Percentiles rank a stretch among this genome's conserved stretches.
Evolutionary conservation across 495 filamentous ascomycete species (phyloP).

Genomic region (Apodospora peruviana): DNA sequence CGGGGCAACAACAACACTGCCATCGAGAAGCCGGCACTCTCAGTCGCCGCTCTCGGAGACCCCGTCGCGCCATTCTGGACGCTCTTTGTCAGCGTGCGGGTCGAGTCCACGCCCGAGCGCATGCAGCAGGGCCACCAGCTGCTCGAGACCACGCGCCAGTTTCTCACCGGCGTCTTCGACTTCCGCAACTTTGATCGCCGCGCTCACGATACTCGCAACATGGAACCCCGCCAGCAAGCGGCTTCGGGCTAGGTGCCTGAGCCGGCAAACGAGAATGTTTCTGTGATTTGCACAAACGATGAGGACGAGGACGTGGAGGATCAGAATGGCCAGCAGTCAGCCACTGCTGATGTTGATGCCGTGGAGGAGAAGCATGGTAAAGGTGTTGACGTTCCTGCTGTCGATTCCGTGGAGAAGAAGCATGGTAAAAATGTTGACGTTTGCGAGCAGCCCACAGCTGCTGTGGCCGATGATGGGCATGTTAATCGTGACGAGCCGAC

Average conservation of each 20-base stretch:
- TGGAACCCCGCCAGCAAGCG: background rate
- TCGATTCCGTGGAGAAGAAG: too few species aligned
- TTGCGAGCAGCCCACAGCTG: too few species aligned
- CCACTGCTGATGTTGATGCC: background rate
- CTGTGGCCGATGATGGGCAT: too few species aligned
- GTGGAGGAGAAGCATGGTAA: conserved; percentile 49
- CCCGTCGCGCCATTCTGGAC: conserved; percentile 28
- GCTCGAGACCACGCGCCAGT: conserved; percentile 25
- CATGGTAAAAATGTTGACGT: too few species aligned
- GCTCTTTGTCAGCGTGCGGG: conserved; percentile 33
- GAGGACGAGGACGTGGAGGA: background rate
- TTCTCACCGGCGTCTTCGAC: conserved; percentile 37
- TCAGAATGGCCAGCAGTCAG: too few species aligned
- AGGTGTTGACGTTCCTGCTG: conserved; percentile 66
- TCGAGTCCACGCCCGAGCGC: conserved; percentile 37
- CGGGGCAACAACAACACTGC: conserved; percentile 9
- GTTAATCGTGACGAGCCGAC: too few species aligned
- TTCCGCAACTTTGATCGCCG: conserved; percentile 39
- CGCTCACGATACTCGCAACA: conserved; percentile 30
- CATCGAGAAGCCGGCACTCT: conserved; percentile 6
- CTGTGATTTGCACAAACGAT: too few species aligned
- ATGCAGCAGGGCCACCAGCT: conserved; percentile 33
- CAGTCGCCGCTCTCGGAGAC: conserved; percentile 11
- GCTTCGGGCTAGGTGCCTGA: background rate
- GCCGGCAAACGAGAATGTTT: background rate